Evolutionary conservation across 2,329 filamentous ascomycete genomes (phyloP), one percentile per base, ranked within the genome.

Genomic region (Ophiocordyceps camponoti-floridani): DNA sequence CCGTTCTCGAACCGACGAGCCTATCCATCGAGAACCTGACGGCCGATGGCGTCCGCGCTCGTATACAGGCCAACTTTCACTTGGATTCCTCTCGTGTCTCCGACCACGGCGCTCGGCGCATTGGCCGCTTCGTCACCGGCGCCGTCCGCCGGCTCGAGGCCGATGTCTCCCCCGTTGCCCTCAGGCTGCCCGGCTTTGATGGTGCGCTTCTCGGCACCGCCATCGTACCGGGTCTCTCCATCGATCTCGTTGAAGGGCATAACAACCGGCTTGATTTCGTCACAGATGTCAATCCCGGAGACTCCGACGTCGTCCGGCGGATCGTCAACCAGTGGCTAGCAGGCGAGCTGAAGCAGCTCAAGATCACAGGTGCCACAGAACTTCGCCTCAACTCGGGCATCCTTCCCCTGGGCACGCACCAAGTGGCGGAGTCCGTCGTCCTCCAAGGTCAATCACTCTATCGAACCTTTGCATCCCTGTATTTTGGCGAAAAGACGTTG

Each of bases 251-350:
- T 42, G 83, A 94, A 56, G 84, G 84, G 11, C 75, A 84, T 53
- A 76, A 70, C 14, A 96, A 84, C 3, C 66, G 75, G 46, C 67
- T 96, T 46, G 84, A 95, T 54, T 79, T 96, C 52, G 62, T 91
- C 45, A 75, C 82, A 40, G 79, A 91, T 48, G 62, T 96, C 37
- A 66, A 73, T 35, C 82, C 86, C 26, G 88, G 87, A 28, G 76
- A 87, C 54, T 66, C 84, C 13, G 77, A 87, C 45, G 81, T 79
- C 6, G 77, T 95, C 52, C 79, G 84, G 47, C 73, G 73, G 47
- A 73, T 96, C 49, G 86, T 84, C 42, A 86, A 91, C 58, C 83
- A 94, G 59, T 96, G 86, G 79, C 65, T 98, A 48, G 78, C 84
- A 45, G 87, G 88, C 37, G 79, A 77, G 45, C 66, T 96, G 47